These are phyloP conservation scores for Spiromastix sp. DNA, from an alignment of 2,329 filamentous ascomycete species.

Conservation along the genomic window DNA sequence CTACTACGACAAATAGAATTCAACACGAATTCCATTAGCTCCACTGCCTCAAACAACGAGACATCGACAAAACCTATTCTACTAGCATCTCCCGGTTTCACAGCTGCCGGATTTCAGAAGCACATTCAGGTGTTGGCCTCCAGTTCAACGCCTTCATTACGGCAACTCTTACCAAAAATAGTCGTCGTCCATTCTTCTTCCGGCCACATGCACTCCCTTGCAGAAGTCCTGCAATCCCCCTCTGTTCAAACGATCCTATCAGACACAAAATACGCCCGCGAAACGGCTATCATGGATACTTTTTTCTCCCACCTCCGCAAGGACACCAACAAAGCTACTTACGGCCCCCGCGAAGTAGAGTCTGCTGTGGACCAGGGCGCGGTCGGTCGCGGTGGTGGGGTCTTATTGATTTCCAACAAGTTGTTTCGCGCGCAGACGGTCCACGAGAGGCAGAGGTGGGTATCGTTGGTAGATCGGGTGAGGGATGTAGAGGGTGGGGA, in stretches of 20 bases:
- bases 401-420: conserved; percentile 75
- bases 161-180: conserved; percentile 55
- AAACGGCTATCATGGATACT: conserved; percentile 74
- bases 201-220: conserved; percentile 76
- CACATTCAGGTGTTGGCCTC: conserved; percentile 56
- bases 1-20: conserved; percentile 73
- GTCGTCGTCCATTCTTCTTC: conserved; percentile 73
- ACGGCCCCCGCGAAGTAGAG: conserved; percentile 73
- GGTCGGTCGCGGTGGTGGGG: conserved; percentile 74
- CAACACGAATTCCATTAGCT: conserved; percentile 28
- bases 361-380: conserved; percentile 77
- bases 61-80: conserved; percentile 54
- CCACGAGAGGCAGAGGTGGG: conserved; percentile 66
- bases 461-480: conserved; percentile 79
- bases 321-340: conserved; percentile 85
- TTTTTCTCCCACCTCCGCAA: conserved; percentile 68
- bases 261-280: conserved; percentile 78
- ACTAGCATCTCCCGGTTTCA: conserved; percentile 81
- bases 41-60: conserved; percentile 37
- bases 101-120: conserved; percentile 67
- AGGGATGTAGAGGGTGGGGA: conserved; percentile 71
- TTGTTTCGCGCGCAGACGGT: conserved; percentile 80
- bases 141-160: conserved; percentile 46
- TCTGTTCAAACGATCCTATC: conserved; percentile 68
- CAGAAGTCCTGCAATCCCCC: conserved; percentile 73